Conservation (phyloP, 139 green algal species). For the Chlorella ohadii region DNA sequence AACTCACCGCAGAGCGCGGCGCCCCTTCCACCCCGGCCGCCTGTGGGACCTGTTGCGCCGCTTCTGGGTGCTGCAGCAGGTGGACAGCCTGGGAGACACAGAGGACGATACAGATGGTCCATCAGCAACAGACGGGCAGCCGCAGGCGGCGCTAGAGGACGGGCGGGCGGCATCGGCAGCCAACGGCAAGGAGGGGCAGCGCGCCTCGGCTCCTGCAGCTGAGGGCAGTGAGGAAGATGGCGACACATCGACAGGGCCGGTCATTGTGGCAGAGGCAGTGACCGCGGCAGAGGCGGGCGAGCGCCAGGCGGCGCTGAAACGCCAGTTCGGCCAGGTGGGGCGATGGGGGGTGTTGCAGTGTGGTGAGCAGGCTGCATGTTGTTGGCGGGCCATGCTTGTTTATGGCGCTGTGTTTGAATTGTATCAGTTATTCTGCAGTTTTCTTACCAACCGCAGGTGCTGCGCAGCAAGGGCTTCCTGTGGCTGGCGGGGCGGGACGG, state of each 20-base stretch:
- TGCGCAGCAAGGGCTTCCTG: constrained; percentile 82
- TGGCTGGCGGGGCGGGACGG: constrained; percentile 71
- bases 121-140: no score
- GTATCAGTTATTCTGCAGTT: no score
- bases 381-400: no score
- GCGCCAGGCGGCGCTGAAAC: constrained; percentile 2
- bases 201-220: no score
- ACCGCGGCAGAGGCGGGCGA: not conserved
- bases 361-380: no score
- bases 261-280: not conserved
- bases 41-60: constrained; percentile 62
- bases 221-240: no score
- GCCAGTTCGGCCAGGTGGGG: constrained; percentile 41
- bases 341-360: no score
- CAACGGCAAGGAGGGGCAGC: no score
- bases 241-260: no score
- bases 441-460: constrained; percentile 48
- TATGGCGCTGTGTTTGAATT: no score
- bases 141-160: no score
- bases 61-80: constrained; percentile 65
- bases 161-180: no score
- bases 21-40: constrained; percentile 79
- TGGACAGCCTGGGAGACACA: constrained; percentile 11
- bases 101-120: constrained; percentile 32
- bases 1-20: constrained; percentile 26